These are phyloP conservation scores for Pythium angustatum DNA, from an alignment of 352 stramenopile species.

Conservation along the genomic window DNA sequence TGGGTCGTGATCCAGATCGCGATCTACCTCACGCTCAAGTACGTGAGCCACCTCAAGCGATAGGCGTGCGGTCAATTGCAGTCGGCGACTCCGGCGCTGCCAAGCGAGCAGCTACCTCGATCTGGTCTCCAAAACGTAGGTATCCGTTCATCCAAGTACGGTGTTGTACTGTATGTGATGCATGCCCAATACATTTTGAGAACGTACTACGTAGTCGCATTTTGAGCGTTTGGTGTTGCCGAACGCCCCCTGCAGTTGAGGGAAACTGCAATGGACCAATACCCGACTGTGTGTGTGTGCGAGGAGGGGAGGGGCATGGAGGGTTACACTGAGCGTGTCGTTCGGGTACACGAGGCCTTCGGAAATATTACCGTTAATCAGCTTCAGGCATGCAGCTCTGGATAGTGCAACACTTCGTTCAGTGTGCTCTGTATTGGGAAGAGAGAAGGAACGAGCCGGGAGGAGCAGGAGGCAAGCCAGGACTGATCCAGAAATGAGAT, in stretches of 20 bases:
- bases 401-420: not conserved
- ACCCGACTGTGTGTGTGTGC: too few species aligned
- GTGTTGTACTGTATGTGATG: too few species aligned
- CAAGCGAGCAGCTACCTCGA: too few species aligned
- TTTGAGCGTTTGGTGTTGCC: too few species aligned
- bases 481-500: constrained; percentile 15
- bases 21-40: constrained; percentile 68
- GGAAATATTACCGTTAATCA: constrained; percentile 13
- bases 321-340: not conserved
- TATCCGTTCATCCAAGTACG: too few species aligned
- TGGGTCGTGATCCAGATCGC: constrained; percentile 53
- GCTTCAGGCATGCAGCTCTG: not conserved
- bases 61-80: constrained; percentile 21
- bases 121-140: too few species aligned
- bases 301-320: too few species aligned
- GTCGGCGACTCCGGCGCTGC: too few species aligned
- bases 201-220: too few species aligned
- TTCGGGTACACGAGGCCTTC: not conserved
- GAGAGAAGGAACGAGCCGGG: not conserved
- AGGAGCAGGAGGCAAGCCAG: constrained; percentile 1
- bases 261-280: too few species aligned
- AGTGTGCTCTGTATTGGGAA: not conserved
- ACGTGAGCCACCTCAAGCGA: constrained; percentile 69
- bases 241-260: not conserved
- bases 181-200: too few species aligned